Evolutionary conservation across 2,329 filamentous ascomycete species (phyloP), one percentile per base, ranked within the genome.

Genomic region (Teratosphaeria pseudoeucalypti): DNA sequence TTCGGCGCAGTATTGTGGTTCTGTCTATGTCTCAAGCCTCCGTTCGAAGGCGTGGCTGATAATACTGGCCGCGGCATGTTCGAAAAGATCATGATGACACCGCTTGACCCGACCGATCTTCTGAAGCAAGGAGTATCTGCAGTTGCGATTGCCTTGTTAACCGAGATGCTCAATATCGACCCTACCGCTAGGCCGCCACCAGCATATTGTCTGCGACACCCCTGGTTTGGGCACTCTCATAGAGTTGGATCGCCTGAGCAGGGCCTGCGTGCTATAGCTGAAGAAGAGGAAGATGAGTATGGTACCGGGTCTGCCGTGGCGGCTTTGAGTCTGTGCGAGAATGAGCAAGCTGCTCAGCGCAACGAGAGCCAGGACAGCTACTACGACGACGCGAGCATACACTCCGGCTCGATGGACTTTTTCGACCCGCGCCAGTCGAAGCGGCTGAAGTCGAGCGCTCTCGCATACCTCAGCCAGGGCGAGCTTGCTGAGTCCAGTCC

Each of bases 1-100:
- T 84, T 96, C 54, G 94, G 90, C 16, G 94, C 92, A 14, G 94
- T 99, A 1, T 76, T 97, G 6, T 99, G 91, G 76, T 94, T 89
- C 69, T 80, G 90, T 6, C 78, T 99, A n/a, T 91, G 87, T 5
- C 85, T 84, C 11, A 81, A 81, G 34, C 88, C 92, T 32, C 92
- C 94, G 0, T 97, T 90, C 71, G 87, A 87, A 32, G 91, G 89
- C 16, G 84, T 85, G 63, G 85, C 82, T 32, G 89, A 90, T 65
- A 85, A 87, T 56, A 86, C 85, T 63, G 89, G 92, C 62, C 85
- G 85, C 3, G 87, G 89, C 66, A 86, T 97, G 74, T 82, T 96
- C 60, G 81, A 90, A 62, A 88, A 85, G 64, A 94, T 97, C 70
- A 96, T 96, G 88, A 89, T 85, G 5, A 85, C 81, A 2, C 78